Base-by-base conservation (phyloP, 129 eudicot genomes). In the Flaveria brownii region DNA sequence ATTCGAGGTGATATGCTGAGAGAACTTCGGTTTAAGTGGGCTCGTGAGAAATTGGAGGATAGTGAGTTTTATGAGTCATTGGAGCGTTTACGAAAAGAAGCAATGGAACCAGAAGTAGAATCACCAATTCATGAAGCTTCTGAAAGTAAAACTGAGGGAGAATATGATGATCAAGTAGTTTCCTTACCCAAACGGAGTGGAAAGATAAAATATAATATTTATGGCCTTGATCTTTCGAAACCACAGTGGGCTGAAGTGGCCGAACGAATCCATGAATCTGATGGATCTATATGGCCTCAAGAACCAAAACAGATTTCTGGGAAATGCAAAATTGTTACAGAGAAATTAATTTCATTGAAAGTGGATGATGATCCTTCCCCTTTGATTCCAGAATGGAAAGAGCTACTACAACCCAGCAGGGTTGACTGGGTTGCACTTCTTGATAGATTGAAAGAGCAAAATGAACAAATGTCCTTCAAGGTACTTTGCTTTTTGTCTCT, bases 11-110 rank as follows among this genome's bases (percentile, higher is more conserved):
- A 95, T 42, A 77, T 95, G 96, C 64, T 95, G 65, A 87, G 96
- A 51, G 99, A 95, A 78, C 84, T 89, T 66, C 77, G 96, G 84
- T 95, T 95, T 71, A 95, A 95, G 23, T 95, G 99, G 99, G 99
- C 99, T 36, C 87, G 96, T 3, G 94, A 95, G 85, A 84, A 88
- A 30, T 79, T 95, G 87, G 97, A 89, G 84, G 90, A 91, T 26
- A 82, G 82, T 63, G 96, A 91, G 71, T 91, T 87, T 57, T 89
- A 91, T 77, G 81, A 89, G 82, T 50, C 62, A 2, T 72, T 89
- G 85, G 88, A 85, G 77, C 79, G 60, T 50, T 28, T 80, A 9
- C 28, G 76, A n/a, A 43, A 80, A 75, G 88, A 82, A 50, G 55
- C 73, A 2, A 72, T 41, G 63, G 70, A 71, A 57, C 83, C 68